Conservation (phyloP, 331 rosid species). For the Acacia pycnantha region DNA sequence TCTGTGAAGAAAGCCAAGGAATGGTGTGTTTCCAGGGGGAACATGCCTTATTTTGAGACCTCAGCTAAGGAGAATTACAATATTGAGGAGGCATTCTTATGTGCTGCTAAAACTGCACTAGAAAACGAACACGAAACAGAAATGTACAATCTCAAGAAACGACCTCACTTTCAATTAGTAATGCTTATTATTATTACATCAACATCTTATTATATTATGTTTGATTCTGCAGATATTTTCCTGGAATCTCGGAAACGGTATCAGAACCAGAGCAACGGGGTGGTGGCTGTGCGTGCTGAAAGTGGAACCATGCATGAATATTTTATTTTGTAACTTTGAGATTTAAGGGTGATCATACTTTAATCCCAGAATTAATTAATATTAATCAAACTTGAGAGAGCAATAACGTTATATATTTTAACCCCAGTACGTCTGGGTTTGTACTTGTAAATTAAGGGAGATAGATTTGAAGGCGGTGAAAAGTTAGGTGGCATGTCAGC, state of each 20-base stretch:
- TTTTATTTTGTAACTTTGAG: neutral
- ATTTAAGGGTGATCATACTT: neutral
- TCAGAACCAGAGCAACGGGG: constrained; percentile 52
- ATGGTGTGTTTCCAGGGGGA: constrained; percentile 85
- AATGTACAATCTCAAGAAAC: constrained; percentile 46
- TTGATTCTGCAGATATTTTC: constrained; percentile 49
- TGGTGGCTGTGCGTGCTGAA: constrained; percentile 53
- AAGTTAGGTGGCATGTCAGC: neutral
- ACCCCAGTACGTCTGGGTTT: neutral
- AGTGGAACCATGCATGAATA: neutral
- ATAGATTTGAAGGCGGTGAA: neutral
- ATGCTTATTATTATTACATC: neutral
- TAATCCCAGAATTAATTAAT: neutral
- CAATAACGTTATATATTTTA: neutral
- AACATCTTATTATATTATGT: neutral
- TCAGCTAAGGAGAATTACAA: constrained; percentile 81
- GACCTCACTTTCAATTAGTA: neutral
- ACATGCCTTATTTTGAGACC: constrained; percentile 85
- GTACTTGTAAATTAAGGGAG: neutral
- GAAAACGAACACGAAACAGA: constrained; percentile 65
- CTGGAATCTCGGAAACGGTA: constrained; percentile 52
- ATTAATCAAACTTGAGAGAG: too few relatives aligned
- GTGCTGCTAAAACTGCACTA: constrained; percentile 63
- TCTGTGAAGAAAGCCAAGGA: constrained; percentile 67
- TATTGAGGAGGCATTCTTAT: constrained; percentile 73